Evolutionary conservation across 1,284 basidiomycete genomes (phyloP).

Genomic region (Golubevia sp.): DNA sequence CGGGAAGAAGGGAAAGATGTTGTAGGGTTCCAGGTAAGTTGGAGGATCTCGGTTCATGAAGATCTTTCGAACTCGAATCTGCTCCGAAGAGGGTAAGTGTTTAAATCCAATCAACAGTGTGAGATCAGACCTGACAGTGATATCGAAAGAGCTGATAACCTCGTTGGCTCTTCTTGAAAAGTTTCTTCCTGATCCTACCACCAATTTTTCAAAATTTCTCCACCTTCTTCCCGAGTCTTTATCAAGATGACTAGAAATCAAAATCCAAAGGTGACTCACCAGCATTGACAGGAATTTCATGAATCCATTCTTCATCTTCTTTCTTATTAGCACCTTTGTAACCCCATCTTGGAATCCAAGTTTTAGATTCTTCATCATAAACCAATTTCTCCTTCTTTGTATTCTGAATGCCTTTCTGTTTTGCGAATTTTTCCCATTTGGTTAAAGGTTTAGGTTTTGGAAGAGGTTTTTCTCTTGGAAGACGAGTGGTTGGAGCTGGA

Average conservation of each 20-base stretch:
- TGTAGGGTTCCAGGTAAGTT: too few relatives aligned
- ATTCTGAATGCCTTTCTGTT: conserved; percentile 48
- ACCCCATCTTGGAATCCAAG: conserved; percentile 57
- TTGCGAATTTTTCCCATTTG: conserved; percentile 59
- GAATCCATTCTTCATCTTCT: conserved; percentile 56
- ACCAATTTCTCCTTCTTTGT: conserved; percentile 45
- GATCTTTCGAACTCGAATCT: too few relatives aligned
- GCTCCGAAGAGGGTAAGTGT: too few relatives aligned
- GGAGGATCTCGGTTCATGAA: too few relatives aligned
- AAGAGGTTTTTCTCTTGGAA: conserved; percentile 53
- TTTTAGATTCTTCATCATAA: conserved; percentile 44
- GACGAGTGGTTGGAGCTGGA: conserved; percentile 26
- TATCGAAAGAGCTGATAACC: too few relatives aligned
- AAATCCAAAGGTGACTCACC: conserved; percentile 4
- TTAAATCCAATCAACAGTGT: too few relatives aligned
- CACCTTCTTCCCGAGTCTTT: not conserved
- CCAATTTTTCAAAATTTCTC: not conserved
- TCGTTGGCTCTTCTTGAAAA: too few relatives aligned
- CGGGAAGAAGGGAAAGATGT: not conserved
- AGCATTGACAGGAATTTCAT: conserved; percentile 42
- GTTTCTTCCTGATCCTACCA: too few relatives aligned
- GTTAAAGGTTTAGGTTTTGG: conserved; percentile 54
- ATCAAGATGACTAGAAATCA: not conserved
- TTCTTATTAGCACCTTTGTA: conserved; percentile 55
- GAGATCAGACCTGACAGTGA: too few relatives aligned